These are phyloP conservation scores for Curvularia sp. DNA, from an alignment of 2,329 filamentous ascomycete genomes.

Conservation along the genomic window DNA sequence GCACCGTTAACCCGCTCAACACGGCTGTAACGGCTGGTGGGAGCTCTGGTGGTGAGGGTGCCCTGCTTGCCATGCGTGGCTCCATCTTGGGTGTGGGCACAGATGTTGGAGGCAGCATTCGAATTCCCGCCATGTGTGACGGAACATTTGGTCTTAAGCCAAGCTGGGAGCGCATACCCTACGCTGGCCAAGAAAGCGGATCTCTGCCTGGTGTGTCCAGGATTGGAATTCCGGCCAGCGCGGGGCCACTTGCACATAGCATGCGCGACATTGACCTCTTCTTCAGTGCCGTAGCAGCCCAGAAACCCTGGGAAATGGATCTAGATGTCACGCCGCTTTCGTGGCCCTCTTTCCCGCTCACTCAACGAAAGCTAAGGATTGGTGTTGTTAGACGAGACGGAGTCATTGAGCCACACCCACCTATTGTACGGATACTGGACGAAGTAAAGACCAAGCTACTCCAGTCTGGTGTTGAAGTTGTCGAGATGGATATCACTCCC, in stretches of 20 bases:
- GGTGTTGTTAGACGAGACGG: conserved; percentile 61
- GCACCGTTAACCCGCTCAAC: conserved; percentile 59
- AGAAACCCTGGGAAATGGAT: conserved; percentile 61
- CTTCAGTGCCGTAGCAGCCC: conserved; percentile 61
- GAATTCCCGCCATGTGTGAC: conserved; percentile 60
- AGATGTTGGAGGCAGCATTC: conserved; percentile 62
- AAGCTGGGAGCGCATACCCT: conserved; percentile 58
- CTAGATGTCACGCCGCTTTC: conserved; percentile 52
- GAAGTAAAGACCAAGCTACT: conserved; percentile 51
- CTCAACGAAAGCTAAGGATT: conserved; percentile 50
- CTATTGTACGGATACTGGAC: conserved; percentile 56
- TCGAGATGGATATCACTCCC: conserved; percentile 63
- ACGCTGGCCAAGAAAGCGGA: conserved; percentile 60
- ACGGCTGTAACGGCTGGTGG: conserved; percentile 59
- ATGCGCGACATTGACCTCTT: conserved; percentile 62
- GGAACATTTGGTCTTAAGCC: conserved; percentile 59
- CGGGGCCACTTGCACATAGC: conserved; percentile 57
- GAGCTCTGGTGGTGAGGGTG: conserved; percentile 62
- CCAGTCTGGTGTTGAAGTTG: conserved; percentile 60
- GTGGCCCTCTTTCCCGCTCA: conserved; percentile 44
- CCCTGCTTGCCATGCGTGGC: conserved; percentile 58
- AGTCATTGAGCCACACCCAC: conserved; percentile 61
- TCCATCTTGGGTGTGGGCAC: conserved; percentile 61
- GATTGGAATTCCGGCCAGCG: conserved; percentile 53
- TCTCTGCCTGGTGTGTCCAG: conserved; percentile 58